Percentiles rank a stretch among this genome's conserved stretches.
Evolutionary conservation across 371 early-diverging fungal species (phyloP).

Genomic region (Mortierella sp.): DNA sequence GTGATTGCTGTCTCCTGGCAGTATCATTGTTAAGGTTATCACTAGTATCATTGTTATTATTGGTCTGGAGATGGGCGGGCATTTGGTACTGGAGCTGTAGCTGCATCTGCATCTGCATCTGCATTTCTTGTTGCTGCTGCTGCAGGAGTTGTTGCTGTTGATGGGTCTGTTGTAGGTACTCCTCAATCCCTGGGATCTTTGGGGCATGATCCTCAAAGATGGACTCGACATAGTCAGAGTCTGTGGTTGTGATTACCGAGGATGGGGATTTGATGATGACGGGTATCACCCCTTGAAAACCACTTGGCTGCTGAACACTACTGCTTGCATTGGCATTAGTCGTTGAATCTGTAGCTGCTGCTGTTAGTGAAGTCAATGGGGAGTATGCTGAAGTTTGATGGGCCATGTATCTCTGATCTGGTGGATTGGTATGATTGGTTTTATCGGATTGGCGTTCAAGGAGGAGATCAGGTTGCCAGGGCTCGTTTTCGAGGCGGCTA

Average conservation of each 20-base stretch:
- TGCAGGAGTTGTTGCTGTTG: conserved; percentile 36
- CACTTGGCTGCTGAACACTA: conserved; percentile 2
- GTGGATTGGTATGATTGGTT: not conserved
- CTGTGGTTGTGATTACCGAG: conserved; percentile 39
- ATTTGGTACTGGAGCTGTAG: conserved; percentile 43
- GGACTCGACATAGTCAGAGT: conserved; percentile 32
- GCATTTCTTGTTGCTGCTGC: conserved; percentile 31
- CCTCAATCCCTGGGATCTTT: conserved; percentile 38
- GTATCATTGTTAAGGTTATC: not conserved
- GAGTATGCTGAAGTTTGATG: not conserved
- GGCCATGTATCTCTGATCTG: not conserved
- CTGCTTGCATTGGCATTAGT: not conserved
- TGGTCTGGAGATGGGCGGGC: conserved; percentile 30
- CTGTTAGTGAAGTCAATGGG: not conserved
- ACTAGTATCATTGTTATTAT: not conserved
- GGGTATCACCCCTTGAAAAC: conserved; percentile 44
- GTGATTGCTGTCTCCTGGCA: conserved; percentile 12
- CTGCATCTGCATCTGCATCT: conserved; percentile 24
- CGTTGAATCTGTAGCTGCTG: conserved; percentile 3
- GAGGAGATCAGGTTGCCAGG: conserved; percentile 56
- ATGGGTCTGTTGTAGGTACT: conserved; percentile 47
- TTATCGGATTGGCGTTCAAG: conserved; percentile 45
- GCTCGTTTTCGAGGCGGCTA: conserved; percentile 52
- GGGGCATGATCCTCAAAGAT: conserved; percentile 21
- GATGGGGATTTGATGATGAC: conserved; percentile 50